Evolutionary conservation across 495 filamentous ascomycete species (phyloP).

Genomic region (Talaromyces adpressus): DNA sequence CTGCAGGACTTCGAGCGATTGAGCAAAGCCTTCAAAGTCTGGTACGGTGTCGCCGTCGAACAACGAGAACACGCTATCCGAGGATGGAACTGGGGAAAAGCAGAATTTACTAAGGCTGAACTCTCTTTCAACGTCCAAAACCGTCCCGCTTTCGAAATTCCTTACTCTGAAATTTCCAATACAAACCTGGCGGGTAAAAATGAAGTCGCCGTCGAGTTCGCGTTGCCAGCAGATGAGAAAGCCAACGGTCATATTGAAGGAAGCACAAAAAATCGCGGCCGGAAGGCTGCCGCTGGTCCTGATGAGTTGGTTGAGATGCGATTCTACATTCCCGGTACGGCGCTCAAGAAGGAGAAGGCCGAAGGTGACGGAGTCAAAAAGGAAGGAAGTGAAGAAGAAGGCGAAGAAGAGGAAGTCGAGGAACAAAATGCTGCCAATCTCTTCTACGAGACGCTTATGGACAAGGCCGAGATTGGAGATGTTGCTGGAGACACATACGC

Average conservation of each 20-base stretch:
- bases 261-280: conserved; percentile 70
- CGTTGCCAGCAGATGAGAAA: conserved; percentile 56
- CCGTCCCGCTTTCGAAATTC: conserved; percentile 93
- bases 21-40: conserved; percentile 85
- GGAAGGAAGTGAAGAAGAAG: conserved; percentile 61
- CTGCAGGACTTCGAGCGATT: conserved; percentile 83
- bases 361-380: conserved; percentile 64
- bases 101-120: conserved; percentile 92
- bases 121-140: conserved; percentile 95
- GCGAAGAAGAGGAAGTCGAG: conserved; percentile 57
- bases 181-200: conserved; percentile 97
- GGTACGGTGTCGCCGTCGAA: conserved; percentile 91
- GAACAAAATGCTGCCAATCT: conserved; percentile 90
- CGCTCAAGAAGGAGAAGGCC: conserved; percentile 72
- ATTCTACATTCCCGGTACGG: conserved; percentile 95
- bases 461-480: conserved; percentile 98
- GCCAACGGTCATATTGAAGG: conserved; percentile 64
- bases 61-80: conserved; percentile 88
- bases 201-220: conserved; percentile 94
- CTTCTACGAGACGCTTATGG: conserved; percentile 95
- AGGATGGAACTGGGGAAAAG: conserved; percentile 99
- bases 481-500: conserved; percentile 96
- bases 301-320: conserved; percentile 98
- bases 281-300: conserved; percentile 77
- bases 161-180: conserved; percentile 95